Evolutionary conservation across 2,329 filamentous ascomycete species (phyloP).

Genomic region (Aspergillus tamarii): DNA sequence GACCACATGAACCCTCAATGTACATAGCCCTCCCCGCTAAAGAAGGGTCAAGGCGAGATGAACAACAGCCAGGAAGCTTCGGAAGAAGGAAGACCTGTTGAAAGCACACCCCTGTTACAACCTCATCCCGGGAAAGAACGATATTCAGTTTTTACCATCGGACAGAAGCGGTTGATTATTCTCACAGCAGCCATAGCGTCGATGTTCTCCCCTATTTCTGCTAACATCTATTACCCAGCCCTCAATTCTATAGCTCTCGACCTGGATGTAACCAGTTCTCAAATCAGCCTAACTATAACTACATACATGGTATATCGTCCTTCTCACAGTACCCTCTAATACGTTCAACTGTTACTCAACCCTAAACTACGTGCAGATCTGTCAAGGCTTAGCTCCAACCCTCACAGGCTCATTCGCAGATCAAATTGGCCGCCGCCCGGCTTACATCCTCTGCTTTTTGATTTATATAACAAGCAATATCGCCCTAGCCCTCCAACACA

Average conservation of each 20-base stretch:
- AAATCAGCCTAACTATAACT: constrained; percentile 35
- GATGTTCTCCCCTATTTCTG: constrained; percentile 47
- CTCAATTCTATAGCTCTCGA: constrained; percentile 38
- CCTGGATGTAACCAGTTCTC: constrained; percentile 28
- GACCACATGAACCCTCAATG: not conserved
- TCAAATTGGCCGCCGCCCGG: constrained; percentile 51
- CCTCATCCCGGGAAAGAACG: not conserved
- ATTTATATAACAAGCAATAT: constrained; percentile 49
- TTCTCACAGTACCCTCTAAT: not conserved
- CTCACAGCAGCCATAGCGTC: constrained; percentile 44
- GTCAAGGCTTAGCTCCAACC: constrained; percentile 55
- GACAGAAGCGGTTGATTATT: constrained; percentile 41
- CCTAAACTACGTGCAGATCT: constrained; percentile 36
- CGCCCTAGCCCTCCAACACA: constrained; percentile 43
- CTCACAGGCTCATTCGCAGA: constrained; percentile 53
- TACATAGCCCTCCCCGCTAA: not conserved
- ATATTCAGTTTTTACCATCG: constrained; percentile 37
- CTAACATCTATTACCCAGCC: constrained; percentile 50
- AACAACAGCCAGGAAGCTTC: not conserved
- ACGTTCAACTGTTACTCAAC: not conserved
- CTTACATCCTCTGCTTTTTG: constrained; percentile 50
- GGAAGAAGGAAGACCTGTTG: not conserved
- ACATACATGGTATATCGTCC: constrained; percentile 35
- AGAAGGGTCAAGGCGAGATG: not conserved
- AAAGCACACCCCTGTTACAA: constrained; percentile 6